Conservation (phyloP, 139 green algal genomes). For the Chlorella sp. region DNA sequence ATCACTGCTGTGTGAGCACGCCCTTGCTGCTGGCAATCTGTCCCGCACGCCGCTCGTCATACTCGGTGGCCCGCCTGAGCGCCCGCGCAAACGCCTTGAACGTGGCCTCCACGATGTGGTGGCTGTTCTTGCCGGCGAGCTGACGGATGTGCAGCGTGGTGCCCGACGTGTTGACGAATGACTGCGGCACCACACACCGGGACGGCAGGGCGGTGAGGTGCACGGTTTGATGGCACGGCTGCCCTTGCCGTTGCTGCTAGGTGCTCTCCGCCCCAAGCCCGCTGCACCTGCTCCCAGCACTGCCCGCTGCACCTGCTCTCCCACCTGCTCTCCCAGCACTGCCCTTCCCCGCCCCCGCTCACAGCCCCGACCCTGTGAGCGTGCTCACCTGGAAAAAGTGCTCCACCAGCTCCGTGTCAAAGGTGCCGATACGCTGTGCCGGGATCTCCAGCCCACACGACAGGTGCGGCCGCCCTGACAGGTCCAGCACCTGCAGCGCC, state of each 20-base stretch:
- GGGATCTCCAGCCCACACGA: slow-evolving; percentile 75
- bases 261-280: no score
- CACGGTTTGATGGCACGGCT: no score
- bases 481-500: slow-evolving; percentile 80
- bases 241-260: no score
- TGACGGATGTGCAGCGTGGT: slow-evolving; percentile 89
- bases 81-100: slow-evolving; percentile 98
- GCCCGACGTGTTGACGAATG: slow-evolving; percentile 84
- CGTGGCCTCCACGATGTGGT: slow-evolving; percentile 99
- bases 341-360: no score
- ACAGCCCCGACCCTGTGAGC: no score
- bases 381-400: slow-evolving; percentile 91
- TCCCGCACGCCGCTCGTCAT: slow-evolving; percentile 73
- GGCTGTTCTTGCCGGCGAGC: slow-evolving; percentile 88
- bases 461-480: slow-evolving; percentile 88
- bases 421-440: slow-evolving; percentile 84
- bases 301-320: no score
- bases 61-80: slow-evolving; percentile 80
- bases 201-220: not conserved
- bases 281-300: no score
- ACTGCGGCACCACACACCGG: slow-evolving; percentile 38
- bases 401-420: slow-evolving; percentile 93
- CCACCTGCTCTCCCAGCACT: no score
- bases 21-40: slow-evolving; percentile 85
- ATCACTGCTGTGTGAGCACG: slow-evolving; percentile 84